phyloP scores from a whole-genome alignment of 768 basidiomycete species.

The Xanthoconium stramineum region DNA sequence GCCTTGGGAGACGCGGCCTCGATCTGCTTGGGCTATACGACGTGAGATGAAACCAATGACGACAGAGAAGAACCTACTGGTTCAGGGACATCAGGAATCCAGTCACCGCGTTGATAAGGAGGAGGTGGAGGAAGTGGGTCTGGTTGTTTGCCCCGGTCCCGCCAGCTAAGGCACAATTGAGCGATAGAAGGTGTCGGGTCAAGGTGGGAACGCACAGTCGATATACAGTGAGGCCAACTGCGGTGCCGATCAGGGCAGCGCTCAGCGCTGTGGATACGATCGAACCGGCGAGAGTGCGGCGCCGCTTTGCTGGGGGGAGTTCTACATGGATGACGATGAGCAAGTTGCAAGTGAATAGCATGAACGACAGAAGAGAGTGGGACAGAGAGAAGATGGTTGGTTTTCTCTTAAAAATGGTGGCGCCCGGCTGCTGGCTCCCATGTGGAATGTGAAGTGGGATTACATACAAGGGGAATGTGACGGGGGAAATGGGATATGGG shows the following conservation, averaged over 20 bases:
- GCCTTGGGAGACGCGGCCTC: slow-evolving; percentile 38
- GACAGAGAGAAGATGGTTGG: slow-evolving; percentile 11
- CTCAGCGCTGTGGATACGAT: slow-evolving; percentile 81
- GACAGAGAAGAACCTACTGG: slow-evolving; percentile 23
- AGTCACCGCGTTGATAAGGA: slow-evolving; percentile 61
- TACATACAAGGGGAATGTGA: slow-evolving; percentile 17
- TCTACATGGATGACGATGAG: slow-evolving; percentile 60
- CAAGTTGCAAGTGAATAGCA: slow-evolving; percentile 36
- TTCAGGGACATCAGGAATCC: slow-evolving; percentile 43
- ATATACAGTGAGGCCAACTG: slow-evolving; percentile 84
- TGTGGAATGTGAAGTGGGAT: slow-evolving; percentile 19
- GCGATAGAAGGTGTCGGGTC: neutral
- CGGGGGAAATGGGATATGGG: slow-evolving; percentile 3
- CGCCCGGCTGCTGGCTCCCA: slow-evolving; percentile 6
- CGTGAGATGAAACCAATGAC: slow-evolving; percentile 11
- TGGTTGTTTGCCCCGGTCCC: slow-evolving; percentile 64
- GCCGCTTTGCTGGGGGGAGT: slow-evolving; percentile 72
- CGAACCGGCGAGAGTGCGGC: slow-evolving; percentile 76
- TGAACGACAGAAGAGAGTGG: slow-evolving; percentile 22
- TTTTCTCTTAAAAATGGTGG: slow-evolving; percentile 14
- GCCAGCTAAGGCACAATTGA: slow-evolving; percentile 52
- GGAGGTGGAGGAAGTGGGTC: slow-evolving; percentile 51
- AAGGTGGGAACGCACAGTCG: slow-evolving; percentile 58
- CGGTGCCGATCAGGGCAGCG: slow-evolving; percentile 82
- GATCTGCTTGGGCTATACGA: slow-evolving; percentile 27